Evolutionary conservation across 306 rosid genomes (phyloP), one percentile per base, ranked within the genome.

Genomic region (Cyamopsis tetragonoloba): DNA sequence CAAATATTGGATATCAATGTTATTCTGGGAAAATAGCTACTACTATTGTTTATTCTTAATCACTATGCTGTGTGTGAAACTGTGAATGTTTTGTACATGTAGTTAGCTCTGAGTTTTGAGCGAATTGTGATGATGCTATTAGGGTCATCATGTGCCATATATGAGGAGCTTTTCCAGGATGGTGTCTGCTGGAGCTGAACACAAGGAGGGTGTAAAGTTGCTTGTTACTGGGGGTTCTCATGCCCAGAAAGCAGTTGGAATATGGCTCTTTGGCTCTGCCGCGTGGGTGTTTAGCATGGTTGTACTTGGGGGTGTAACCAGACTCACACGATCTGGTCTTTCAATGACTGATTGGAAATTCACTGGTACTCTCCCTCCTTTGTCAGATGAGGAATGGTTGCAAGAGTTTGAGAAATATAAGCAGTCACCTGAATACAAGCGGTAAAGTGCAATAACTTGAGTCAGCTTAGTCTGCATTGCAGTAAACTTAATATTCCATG

Each of bases 201-300:
- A 68, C 15, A 78, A 87, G 70, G 85, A 87, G 70, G 91, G 86
- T 30, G 24, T 83, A 73, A 89, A 86, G 83, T 66, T 86, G 55
- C 87, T 92, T 0, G 98, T 92, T 59, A 68, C 70, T 59, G 96
- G 80, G 31, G 98, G 96, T 26, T 13, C 88, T 43, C 89, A 4
- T 44, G 96, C 96, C 13, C 85, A 73, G 66, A 92, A 82, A 79
- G 68, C 20, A 68, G 96, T 92, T 4, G 96, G 98, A 22, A 83
- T 84, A 62, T 92, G 98, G 98, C 91, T 92, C 59, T 92, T 92
- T 56, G 78, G 91, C 42, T 89, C 96, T 3, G 93, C 98, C 0
- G 88, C 91, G 0, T 92, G 96, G 98, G 98, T 92, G 46, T 89
- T 87, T 71, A 89, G 93, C 77, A 89, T 89, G 96, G 96, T 92